phyloP scores from a whole-genome alignment of 116 monocot genomes.

The Iris pallida region DNA sequence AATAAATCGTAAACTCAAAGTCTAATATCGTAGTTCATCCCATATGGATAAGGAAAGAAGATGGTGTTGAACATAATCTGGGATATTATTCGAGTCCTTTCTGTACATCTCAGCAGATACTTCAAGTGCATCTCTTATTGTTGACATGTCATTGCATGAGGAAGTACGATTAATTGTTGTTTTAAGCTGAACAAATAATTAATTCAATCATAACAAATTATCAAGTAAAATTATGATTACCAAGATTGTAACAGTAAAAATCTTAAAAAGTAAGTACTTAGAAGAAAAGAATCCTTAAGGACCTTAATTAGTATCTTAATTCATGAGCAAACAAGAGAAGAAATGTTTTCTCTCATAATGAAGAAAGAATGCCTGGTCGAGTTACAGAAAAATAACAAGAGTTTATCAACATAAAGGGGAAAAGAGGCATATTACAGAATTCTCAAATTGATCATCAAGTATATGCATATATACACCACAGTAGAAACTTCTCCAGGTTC shows the following conservation, averaged over 20 bases:
- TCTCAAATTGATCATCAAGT: too few relatives aligned
- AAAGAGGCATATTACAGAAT: too few relatives aligned
- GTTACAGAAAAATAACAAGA: too few relatives aligned
- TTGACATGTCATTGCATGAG: constrained; percentile 76
- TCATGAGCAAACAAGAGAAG: not conserved
- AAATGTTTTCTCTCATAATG: too few relatives aligned
- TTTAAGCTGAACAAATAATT: constrained; percentile 62
- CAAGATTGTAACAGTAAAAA: not conserved
- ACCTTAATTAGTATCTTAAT: too few relatives aligned
- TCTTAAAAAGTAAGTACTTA: not conserved
- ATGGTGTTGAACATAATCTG: constrained; percentile 92
- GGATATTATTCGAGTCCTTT: constrained; percentile 80
- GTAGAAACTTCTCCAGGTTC: too few relatives aligned
- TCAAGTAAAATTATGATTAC: not conserved
- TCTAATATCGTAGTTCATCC: constrained; percentile 82
- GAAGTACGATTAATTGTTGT: constrained; percentile 82
- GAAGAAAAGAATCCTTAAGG: too few relatives aligned
- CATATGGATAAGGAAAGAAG: constrained; percentile 79
- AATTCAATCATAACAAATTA: not conserved
- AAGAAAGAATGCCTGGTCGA: too few relatives aligned
- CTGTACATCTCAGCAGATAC: constrained; percentile 94
- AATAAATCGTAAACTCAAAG: constrained; percentile 4
- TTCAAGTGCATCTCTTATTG: constrained; percentile 95
- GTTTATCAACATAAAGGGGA: too few relatives aligned
- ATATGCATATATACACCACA: too few relatives aligned